These are phyloP conservation scores for Wickerhamia fluorescens DNA, from an alignment of 805 yeast species.

Conservation along the genomic window DNA sequence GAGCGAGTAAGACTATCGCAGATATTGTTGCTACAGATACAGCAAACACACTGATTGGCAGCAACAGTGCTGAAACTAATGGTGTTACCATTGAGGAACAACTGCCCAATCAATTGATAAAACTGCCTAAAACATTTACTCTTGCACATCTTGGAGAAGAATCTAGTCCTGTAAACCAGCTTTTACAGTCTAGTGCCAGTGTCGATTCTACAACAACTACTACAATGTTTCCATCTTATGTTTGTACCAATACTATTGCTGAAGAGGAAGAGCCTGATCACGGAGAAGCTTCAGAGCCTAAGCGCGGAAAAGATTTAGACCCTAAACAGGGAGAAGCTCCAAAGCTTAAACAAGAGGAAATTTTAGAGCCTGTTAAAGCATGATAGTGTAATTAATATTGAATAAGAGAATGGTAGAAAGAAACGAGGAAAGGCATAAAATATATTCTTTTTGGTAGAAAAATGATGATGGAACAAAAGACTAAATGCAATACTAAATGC, in stretches of 20 bases:
- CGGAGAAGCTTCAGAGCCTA: constrained; percentile 5
- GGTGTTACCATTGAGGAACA: no score
- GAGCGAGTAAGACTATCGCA: constrained; percentile 20
- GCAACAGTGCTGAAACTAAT: no score
- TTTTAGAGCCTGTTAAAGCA: no score
- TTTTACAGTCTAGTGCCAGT: constrained; percentile 18
- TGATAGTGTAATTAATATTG: constrained; percentile 3
- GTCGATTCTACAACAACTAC: constrained; percentile 11
- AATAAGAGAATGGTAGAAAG: constrained; percentile 3
- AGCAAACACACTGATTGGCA: no score
- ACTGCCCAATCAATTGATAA: constrained; percentile 13
- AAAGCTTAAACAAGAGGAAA: no score
- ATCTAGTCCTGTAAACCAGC: constrained; percentile 31
- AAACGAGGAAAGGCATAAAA: constrained; percentile 4
- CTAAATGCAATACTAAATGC: no score
- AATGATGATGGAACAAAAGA: no score
- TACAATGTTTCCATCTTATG: no score
- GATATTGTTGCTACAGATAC: no score
- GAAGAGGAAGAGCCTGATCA: constrained; percentile 36
- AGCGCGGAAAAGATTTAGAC: no score
- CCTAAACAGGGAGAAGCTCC: no score
- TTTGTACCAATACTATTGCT: constrained; percentile 31
- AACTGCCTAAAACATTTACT: constrained; percentile 36
- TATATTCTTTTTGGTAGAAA: no score
- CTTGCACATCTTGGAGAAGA: constrained; percentile 28